Base-by-base conservation (phyloP, 2,329 filamentous ascomycete species). In the Colletotrichum salicis region DNA sequence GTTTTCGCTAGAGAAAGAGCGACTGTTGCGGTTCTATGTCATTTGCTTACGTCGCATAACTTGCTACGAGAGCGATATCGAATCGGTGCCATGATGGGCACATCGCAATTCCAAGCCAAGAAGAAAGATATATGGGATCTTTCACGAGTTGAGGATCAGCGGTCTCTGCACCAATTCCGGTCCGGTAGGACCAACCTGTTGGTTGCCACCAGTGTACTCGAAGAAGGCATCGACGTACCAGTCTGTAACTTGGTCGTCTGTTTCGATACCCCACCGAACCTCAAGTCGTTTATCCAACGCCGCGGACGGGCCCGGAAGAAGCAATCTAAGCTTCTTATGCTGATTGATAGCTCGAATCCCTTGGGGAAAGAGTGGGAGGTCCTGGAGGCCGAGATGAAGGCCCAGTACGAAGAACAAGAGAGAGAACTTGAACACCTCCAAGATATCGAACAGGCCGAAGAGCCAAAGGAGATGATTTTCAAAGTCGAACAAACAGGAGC, bases 381-480 rank as follows among this genome's bases (percentile, higher is more conserved):
- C 0, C 84, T 96, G 19, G 96, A 98, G 78, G 79, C 85, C 3
- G 84, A 89, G n/a, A 95, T 97, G 92, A 93, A 91, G 75, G 78
- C 81, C 58, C 86, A 87, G 0, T 97, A 94, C 76, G 87, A 91
- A 72, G 87, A 93, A 56, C 90, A 94, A 6, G 79, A 87, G 72
- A 85, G 91, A 27, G 80, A 87, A 62, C 77, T 86, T 0, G 76
- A 85, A 24, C 77, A 84, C 15, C 78, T 89, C 0, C 77, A 85
- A 58, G 75, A 82, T 2, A 75, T 88, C 4, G 90, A 93, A 73
- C 82, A 86, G 2, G 73, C 74, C 0, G 78, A 81, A 37, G 63
- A 41, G 6, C 31, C 64, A 1, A 74, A 75, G 0, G 78, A 79
- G 61, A 77, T 73, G 37, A 78, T 55, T 41, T 82, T 87, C 57